Base-by-base conservation (phyloP, 202 grass and related monocot species). In the Brachypodium distachyon region DNA sequence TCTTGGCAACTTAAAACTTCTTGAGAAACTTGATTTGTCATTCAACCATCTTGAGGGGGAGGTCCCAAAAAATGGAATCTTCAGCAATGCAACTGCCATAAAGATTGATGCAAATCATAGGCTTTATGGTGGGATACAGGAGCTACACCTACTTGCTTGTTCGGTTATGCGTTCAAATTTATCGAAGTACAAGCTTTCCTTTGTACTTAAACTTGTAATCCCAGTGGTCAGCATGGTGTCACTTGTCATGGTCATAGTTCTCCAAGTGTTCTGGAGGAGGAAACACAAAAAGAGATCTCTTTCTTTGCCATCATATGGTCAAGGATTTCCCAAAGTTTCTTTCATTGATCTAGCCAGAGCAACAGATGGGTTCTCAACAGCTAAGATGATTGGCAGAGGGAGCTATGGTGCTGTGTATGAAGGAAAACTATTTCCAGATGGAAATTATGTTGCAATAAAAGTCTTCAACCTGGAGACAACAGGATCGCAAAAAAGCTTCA, bases 21-120 rank as follows among this genome's bases (percentile, higher is more conserved):
- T 85, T 64, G 17, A 34, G 5, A 21, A 52, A 3, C 21, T 85
- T 22, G 77, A 85, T 67, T 49, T 85, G 6, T 85, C 69, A 56
- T 80, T 68, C n/a, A 86, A 86, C 33, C 23, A 75, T 75, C 77
- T 86, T 9, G 25, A 42, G 3, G 77, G 83, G 25, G 40, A 75
- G 29, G 69, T 80, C 40, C 83, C 77, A 60, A 22, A 4, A 17
- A 81, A 52, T 2, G 68, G 68, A 16, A 51, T 81, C 2, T 73
- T 81, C 44, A 52, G 32, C 7, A 81, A 81, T 18, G 4, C 17
- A 11, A 32, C 44, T 17, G 44, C 44, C 2, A 12, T 31, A 6
- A 0, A 1, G 7, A 23, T 73, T 50, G 3, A 51, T 12, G 68
- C 44, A 40, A 81, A 81, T 31, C 17, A 41, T 16, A 56, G 4